Base-by-base conservation (phyloP, 768 basidiomycete species). In the Boletus vermiculosoides region DNA sequence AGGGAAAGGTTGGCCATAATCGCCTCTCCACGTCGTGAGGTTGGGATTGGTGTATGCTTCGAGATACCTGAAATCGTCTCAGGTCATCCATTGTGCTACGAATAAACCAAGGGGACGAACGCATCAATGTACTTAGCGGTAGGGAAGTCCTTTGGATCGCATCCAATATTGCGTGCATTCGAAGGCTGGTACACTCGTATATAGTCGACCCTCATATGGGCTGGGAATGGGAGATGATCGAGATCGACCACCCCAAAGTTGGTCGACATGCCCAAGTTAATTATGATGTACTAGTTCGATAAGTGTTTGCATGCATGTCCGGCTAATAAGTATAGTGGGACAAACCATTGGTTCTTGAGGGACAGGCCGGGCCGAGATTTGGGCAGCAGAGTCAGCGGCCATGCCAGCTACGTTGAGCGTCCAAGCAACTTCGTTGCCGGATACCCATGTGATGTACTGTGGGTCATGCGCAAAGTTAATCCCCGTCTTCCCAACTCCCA, bases 371-470 rank as follows among this genome's bases (percentile, higher is more conserved):
- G 78, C 75, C 16, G 82, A 79, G 36, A 95, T 87, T 56, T 88
- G 66, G 1, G 81, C 83, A 34, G 65, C 63, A 5, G 77, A 33
- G 68, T 95, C 86, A 11, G 87, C 75, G 0, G 75, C 88, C 69
- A 94, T 69, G 1, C 86, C 91, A 4, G 81, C 77, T 22, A 78
- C 87, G 50, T 82, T 80, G 53, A 95, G 66, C 5, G 88, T 92
- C 94, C 94, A 94, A 10, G 86, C 74, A 25, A 79, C 66, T 61
- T 83, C 76, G 68, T 83, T 82, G 62, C 86, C 78, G 54, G 84
- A 79, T 56, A 94, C 76, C 94, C 94, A 96, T 3, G 90, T 83
- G 63, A 95, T 92, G 66, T 94, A 96, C 85, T 87, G 55, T 34
- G 37, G 50, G 22, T 42, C 23, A 16, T 6, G 33, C 20, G 20